Percentiles rank a stretch among this genome's conserved stretches.
phyloP scores from a whole-genome alignment of 345 rosid genomes.

The Eucalyptus caleyi region DNA sequence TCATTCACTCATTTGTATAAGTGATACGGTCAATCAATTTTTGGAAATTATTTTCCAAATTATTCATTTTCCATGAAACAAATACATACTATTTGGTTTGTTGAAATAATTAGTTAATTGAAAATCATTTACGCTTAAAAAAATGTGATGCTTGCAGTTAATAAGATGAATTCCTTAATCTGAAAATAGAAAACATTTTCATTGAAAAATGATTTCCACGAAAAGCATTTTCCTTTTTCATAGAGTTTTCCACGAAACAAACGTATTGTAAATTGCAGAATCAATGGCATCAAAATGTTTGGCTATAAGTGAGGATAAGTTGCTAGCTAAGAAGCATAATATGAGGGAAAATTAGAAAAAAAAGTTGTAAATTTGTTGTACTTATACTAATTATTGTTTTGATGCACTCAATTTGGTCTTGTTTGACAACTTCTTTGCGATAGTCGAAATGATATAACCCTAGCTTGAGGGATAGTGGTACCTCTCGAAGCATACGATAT shows the following conservation, averaged over 20 bases:
- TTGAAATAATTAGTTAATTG: neutral
- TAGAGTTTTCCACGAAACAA: fast-evolving
- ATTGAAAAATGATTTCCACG: neutral
- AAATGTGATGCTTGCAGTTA: neutral
- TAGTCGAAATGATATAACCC: no score
- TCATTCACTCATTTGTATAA: no score
- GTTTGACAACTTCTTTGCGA: no score
- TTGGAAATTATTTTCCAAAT: neutral
- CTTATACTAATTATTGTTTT: no score
- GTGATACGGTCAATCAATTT: fast-evolving
- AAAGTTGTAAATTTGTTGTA: fast-evolving
- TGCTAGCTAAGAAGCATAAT: neutral
- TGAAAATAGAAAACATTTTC: neutral
- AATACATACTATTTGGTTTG: neutral
- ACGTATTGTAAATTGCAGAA: fast-evolving
- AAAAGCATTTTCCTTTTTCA: neutral
- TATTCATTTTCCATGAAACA: neutral
- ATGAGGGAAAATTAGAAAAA: neutral
- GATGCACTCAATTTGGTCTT: no score
- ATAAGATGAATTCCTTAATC: neutral
- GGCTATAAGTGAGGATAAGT: neutral
- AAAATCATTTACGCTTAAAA: fast-evolving
- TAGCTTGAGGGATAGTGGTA: no score
- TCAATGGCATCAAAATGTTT: neutral
- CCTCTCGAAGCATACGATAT: fast-evolving